These are phyloP conservation scores for Rehmannia glutinosa DNA, from an alignment of 257 asterid genomes.

Conservation along the genomic window DNA sequence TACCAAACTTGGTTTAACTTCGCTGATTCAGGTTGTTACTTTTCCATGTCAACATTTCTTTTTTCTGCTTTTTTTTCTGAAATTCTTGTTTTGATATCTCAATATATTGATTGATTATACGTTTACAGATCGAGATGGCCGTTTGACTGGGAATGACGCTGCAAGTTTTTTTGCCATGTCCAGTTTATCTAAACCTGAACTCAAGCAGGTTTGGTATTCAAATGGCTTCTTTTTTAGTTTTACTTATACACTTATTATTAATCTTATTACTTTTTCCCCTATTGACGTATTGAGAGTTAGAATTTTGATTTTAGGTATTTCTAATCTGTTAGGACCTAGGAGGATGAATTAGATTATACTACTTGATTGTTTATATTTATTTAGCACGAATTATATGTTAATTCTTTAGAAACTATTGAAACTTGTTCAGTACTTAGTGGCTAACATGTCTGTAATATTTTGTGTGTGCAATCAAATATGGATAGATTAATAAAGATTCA, in stretches of 20 bases:
- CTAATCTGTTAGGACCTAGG: not conserved
- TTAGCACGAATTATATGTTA: not conserved
- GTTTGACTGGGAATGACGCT: constrained; percentile 3
- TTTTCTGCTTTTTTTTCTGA: not conserved
- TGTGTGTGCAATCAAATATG: not conserved
- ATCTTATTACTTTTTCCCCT: no score
- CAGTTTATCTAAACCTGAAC: not conserved
- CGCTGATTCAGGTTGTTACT: constrained; percentile 72
- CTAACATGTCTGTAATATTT: not conserved
- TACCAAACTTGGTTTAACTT: constrained; percentile 71
- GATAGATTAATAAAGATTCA: constrained; percentile 1
- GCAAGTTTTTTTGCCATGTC: not conserved
- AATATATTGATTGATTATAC: not conserved
- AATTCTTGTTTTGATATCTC: not conserved
- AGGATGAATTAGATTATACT: not conserved
- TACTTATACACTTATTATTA: not conserved
- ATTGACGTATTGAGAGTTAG: no score
- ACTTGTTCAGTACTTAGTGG: not conserved
- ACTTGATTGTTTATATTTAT: not conserved
- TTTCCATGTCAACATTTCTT: not conserved
- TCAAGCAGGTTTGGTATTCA: not conserved
- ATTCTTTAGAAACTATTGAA: not conserved
- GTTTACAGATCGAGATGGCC: not conserved
- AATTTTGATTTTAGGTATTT: not conserved
- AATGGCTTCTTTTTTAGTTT: not conserved